A percentile compares a stretch with the other conserved stretches of the same genome.
These are phyloP conservation scores for Pilatotrama ljubarskyi DNA, from an alignment of 768 basidiomycete genomes.

Conservation along the genomic window DNA sequence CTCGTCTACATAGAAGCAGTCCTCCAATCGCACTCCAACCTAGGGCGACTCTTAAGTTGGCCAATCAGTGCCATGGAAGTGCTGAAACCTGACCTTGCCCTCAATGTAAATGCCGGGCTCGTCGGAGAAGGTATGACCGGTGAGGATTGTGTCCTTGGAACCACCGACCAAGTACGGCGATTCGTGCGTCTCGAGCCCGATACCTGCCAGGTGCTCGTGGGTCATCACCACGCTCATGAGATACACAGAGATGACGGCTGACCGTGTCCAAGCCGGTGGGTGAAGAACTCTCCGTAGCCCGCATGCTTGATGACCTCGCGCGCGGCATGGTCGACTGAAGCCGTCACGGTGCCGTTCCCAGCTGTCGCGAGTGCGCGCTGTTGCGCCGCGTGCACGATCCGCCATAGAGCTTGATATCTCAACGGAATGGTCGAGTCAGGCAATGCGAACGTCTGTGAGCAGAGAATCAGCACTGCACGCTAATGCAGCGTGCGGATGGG, in stretches of 20 bases:
- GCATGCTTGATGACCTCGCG: slow-evolving; percentile 45
- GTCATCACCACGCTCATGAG: too few species aligned
- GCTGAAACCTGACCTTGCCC: slow-evolving; percentile 46
- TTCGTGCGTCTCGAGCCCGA: slow-evolving; percentile 84
- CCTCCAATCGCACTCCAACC: slow-evolving; percentile 82
- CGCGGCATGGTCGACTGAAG: slow-evolving; percentile 63
- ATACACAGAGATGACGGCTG: slow-evolving; percentile 22
- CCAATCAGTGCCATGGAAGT: slow-evolving; percentile 6
- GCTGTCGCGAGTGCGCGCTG: slow-evolving; percentile 50
- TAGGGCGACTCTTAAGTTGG: slow-evolving; percentile 29
- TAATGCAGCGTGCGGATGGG: neutral
- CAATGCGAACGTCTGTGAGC: slow-evolving; percentile 64
- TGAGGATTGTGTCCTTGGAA: slow-evolving; percentile 53
- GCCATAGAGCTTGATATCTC: slow-evolving; percentile 54
- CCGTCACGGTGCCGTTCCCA: slow-evolving; percentile 47
- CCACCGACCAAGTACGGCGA: slow-evolving; percentile 78
- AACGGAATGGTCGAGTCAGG: slow-evolving; percentile 48
- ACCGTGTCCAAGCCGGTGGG: slow-evolving; percentile 84
- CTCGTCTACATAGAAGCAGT: slow-evolving; percentile 71
- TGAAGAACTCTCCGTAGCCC: slow-evolving; percentile 63
- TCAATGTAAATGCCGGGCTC: slow-evolving; percentile 81
- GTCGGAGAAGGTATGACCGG: slow-evolving; percentile 77
- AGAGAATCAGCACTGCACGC: neutral
- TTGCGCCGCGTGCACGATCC: slow-evolving; percentile 65
- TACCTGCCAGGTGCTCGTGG: slow-evolving; percentile 57